A percentile compares a stretch with the other conserved stretches of the same genome.
These are phyloP conservation scores for Coemansia aciculifera DNA, from an alignment of 192 early-diverging fungal genomes.

Conservation along the genomic window DNA sequence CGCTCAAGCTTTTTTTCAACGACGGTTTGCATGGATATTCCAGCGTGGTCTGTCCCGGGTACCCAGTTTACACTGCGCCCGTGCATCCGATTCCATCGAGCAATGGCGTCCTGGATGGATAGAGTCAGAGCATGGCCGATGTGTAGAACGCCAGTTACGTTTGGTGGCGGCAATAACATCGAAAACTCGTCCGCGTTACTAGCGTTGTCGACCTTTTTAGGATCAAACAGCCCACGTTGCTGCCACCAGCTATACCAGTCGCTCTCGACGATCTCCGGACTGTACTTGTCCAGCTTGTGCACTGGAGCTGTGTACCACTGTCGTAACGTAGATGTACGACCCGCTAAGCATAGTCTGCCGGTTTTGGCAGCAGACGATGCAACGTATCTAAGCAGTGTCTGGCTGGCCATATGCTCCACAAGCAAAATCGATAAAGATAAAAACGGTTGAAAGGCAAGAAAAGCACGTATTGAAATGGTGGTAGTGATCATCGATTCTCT, in stretches of 20 bases:
- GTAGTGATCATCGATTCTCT: neutral
- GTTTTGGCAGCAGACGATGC: neutral
- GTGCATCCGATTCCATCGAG: constrained; percentile 83
- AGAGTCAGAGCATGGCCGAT: constrained; percentile 91
- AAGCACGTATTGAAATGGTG: neutral
- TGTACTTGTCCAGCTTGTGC: constrained; percentile 48
- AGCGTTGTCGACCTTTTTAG: constrained; percentile 22
- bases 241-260: constrained; percentile 99
- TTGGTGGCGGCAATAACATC: constrained; percentile 94
- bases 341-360: too few species aligned
- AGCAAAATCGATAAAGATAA: constrained; percentile 7
- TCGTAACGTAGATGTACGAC: neutral
- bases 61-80: constrained; percentile 89
- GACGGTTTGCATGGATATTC: constrained; percentile 94
- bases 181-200: constrained; percentile 61
- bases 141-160: constrained; percentile 95
- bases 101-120: constrained; percentile 79
- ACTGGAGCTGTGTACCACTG: constrained; percentile 33
- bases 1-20: constrained; percentile 82
- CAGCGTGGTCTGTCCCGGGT: constrained; percentile 97
- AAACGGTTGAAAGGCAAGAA: neutral
- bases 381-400: neutral
- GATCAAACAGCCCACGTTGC: constrained; percentile 62
- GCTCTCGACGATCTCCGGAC: constrained; percentile 66
- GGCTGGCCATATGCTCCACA: neutral